Evolutionary conservation across 108 stramenopile species (phyloP).

Genomic region (Stephanodiscus minutulus): DNA sequence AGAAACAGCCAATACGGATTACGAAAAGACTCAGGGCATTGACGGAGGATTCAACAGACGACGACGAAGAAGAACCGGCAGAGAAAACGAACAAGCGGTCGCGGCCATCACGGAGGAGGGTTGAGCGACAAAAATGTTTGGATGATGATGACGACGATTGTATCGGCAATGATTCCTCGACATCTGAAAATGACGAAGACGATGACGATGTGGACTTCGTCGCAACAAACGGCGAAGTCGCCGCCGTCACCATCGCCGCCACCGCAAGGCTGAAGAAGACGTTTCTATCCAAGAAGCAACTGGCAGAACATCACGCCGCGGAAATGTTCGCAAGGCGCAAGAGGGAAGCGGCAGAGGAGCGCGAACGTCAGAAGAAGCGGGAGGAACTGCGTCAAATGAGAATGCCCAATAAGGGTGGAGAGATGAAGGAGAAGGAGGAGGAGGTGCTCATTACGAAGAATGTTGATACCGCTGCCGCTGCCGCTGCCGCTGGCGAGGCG

Average conservation of each 20-base stretch:
- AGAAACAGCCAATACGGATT: background rate
- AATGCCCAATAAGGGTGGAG: background rate
- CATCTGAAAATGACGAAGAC: background rate
- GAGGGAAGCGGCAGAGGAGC: slow-evolving; percentile 46
- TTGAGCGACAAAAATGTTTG: background rate
- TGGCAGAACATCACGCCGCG: slow-evolving; percentile 62
- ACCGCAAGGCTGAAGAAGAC: slow-evolving; percentile 7
- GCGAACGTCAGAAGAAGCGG: slow-evolving; percentile 53
- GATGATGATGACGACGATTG: slow-evolving; percentile 4
- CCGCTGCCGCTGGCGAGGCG: background rate
- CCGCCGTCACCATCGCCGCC: background rate
- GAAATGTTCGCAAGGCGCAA: slow-evolving; percentile 57
- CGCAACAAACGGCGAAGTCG: background rate
- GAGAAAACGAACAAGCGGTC: slow-evolving; percentile 3
- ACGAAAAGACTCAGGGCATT: background rate
- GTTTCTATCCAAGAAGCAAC: slow-evolving; percentile 19
- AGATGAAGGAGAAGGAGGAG: background rate
- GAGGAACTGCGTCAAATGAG: slow-evolving; percentile 25
- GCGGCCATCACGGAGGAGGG: background rate
- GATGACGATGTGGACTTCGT: slow-evolving; percentile 2
- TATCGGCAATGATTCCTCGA: slow-evolving; percentile 1
- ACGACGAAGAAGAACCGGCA: background rate
- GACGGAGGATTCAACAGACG: background rate
- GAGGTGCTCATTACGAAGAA: background rate
- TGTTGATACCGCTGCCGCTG: background rate